These are phyloP conservation scores for Oryza glumipatula DNA, from an alignment of 176 grass and related monocot genomes.

Conservation along the genomic window DNA sequence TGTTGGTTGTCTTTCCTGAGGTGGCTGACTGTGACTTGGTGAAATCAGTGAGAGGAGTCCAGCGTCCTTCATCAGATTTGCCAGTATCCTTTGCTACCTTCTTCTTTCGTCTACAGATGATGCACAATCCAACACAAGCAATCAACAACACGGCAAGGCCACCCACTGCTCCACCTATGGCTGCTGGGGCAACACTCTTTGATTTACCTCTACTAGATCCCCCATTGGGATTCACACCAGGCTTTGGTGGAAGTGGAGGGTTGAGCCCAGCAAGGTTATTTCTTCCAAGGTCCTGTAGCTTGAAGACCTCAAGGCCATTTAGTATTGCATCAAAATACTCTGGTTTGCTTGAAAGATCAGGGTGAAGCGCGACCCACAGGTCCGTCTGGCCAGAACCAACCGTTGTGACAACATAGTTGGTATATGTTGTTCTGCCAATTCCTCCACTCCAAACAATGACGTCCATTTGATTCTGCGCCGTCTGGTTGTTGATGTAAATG, in stretches of 20 bases:
- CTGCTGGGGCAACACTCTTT: not conserved
- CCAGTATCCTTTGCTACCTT: conserved; percentile 43
- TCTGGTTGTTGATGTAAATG: conserved; percentile 82
- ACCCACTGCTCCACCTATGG: conserved; percentile 47
- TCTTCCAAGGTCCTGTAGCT: not conserved
- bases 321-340: conserved; percentile 78
- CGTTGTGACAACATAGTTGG: conserved; percentile 46
- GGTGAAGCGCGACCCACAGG: conserved; percentile 79
- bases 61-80: conserved; percentile 28
- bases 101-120: conserved; percentile 50
- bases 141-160: conserved; percentile 28
- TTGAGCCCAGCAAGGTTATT: conserved; percentile 67
- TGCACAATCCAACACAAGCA: conserved; percentile 24
- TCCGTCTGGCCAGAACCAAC: conserved; percentile 40
- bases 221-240: not conserved
- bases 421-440: conserved; percentile 48
- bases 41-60: conserved; percentile 44
- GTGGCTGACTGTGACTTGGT: conserved; percentile 36
- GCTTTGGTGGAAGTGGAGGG: conserved; percentile 14
- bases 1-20: conserved; percentile 32
- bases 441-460: conserved; percentile 52
- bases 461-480: conserved; percentile 50
- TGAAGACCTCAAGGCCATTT: conserved; percentile 86
- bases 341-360: conserved; percentile 36
- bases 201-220: not conserved